These are phyloP conservation scores for Allium cepa DNA, from an alignment of 106 monocot species.

Conservation along the genomic window DNA sequence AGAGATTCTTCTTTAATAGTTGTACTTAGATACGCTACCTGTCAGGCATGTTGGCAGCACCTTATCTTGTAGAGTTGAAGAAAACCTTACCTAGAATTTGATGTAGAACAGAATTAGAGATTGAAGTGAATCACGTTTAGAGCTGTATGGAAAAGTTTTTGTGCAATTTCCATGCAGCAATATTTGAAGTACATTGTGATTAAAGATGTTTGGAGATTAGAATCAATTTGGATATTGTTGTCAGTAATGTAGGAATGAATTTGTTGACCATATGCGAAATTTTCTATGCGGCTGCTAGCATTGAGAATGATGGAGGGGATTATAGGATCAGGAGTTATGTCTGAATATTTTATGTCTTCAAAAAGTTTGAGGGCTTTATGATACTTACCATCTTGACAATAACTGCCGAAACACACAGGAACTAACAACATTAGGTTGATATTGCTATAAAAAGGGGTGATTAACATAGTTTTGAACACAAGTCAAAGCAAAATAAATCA, in stretches of 20 bases:
- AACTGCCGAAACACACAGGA: conserved; percentile 32
- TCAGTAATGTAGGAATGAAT: conserved; percentile 38
- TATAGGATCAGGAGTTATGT: conserved; percentile 21
- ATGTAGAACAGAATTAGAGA: too few species aligned
- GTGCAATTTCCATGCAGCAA: conserved; percentile 38
- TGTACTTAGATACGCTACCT: too few species aligned
- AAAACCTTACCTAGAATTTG: too few species aligned
- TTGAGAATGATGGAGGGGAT: conserved; percentile 41
- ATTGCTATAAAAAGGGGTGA: too few species aligned
- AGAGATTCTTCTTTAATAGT: too few species aligned
- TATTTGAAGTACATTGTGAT: conserved; percentile 51
- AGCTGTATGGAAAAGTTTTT: conserved; percentile 35
- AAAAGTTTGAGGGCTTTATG: conserved; percentile 54
- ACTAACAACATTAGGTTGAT: background rate
- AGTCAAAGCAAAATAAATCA: too few species aligned
- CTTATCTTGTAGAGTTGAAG: too few species aligned
- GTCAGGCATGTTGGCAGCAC: too few species aligned
- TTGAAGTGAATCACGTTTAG: too few species aligned
- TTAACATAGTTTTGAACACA: too few species aligned
- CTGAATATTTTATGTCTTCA: conserved; percentile 39
- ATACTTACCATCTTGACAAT: conserved; percentile 48
- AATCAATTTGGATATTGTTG: conserved; percentile 2
- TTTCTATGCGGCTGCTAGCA: conserved; percentile 38
- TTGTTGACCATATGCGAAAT: conserved; percentile 21
- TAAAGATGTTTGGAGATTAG: conserved; percentile 1